These are phyloP conservation scores for Setomelanomma holmii DNA, from an alignment of 2,329 filamentous ascomycete genomes.

Conservation along the genomic window DNA sequence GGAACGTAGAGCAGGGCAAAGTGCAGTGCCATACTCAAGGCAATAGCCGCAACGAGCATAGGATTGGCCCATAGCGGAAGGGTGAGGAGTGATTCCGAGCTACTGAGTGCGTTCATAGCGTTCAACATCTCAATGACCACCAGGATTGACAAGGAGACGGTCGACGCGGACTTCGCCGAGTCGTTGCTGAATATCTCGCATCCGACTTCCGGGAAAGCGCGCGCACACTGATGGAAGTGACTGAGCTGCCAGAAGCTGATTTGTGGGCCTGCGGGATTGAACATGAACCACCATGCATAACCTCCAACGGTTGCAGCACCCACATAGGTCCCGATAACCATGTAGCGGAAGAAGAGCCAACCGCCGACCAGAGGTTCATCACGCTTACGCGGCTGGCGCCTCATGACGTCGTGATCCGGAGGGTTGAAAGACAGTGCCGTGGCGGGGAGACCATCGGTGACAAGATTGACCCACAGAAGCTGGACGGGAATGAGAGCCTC, in stretches of 20 bases:
- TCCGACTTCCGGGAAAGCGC: constrained; percentile 85
- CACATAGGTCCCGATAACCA: constrained; percentile 95
- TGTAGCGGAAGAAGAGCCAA: constrained; percentile 97
- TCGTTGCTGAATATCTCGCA: constrained; percentile 91
- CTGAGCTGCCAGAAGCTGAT: constrained; percentile 88
- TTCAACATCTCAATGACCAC: constrained; percentile 99
- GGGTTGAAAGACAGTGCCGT: constrained; percentile 98
- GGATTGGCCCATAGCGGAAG: constrained; percentile 98
- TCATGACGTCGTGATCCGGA: constrained; percentile 98
- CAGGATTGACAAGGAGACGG: constrained; percentile 86
- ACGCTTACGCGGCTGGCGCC: constrained; percentile 84
- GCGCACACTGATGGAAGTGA: constrained; percentile 91
- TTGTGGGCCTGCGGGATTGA: constrained; percentile 85
- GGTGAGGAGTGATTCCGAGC: constrained; percentile 90
- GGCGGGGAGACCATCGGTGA: constrained; percentile 94
- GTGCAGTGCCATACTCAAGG: constrained; percentile 91
- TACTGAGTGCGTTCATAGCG: constrained; percentile 96
- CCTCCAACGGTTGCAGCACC: constrained; percentile 93
- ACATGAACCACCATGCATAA: constrained; percentile 99
- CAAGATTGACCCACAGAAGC: constrained; percentile 97
- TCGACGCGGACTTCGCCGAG: constrained; percentile 87
- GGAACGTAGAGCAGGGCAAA: constrained; percentile 93
- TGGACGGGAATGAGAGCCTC: constrained; percentile 97
- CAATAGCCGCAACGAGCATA: constrained; percentile 95
- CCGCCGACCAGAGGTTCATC: constrained; percentile 91